Evolutionary conservation across 345 rosid genomes (phyloP), one percentile per base, ranked within the genome.

Genomic region (Populus alba): DNA sequence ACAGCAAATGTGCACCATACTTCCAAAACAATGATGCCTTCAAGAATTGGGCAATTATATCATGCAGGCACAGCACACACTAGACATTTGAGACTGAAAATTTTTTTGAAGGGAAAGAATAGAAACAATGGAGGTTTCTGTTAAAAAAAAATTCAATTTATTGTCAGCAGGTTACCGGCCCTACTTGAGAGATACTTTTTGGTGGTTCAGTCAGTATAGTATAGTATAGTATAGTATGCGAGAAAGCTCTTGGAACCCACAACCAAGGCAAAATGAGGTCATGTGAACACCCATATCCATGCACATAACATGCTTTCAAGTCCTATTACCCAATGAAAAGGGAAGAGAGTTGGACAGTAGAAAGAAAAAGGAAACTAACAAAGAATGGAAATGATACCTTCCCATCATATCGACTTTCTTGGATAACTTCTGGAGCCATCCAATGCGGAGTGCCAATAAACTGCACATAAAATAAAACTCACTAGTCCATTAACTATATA

Each of bases 341-440:
- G 23, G 73, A 35, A 55, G n/a, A 68, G 37, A 39, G 29, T 15
- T 51, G 10, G 31, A 62, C 22, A 23, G 39, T 3, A 67, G 70
- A 43, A 78, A 66, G 39, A 74, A 80, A 68, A 78, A 10, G 17
- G 69, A 67, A 77, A 38, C 72, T 62, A 35, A 47, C 61, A 79
- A 51, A 23, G 3, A 71, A 66, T 31, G 78, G 74, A 79, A 47
- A 74, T 57, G 11, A 62, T 86, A 95, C 99, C 99, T 96, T 96
- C 81, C 98, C 99, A 88, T 96, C 99, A 85, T 96, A 96, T 55
- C 98, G 94, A 78, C 92, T 96, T 91, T 94, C 98, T 85, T 96
- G 99, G 85, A 96, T 96, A 83, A 96, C 99, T 88, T 96, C 99
- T 20, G 99, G 98, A 78, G 99, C 97, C 99, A 96, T 96, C 99